A percentile compares a stretch with the other conserved stretches of the same genome.
Conservation (phyloP, 2,329 filamentous ascomycete genomes). For the Hypoxylon sp. region DNA sequence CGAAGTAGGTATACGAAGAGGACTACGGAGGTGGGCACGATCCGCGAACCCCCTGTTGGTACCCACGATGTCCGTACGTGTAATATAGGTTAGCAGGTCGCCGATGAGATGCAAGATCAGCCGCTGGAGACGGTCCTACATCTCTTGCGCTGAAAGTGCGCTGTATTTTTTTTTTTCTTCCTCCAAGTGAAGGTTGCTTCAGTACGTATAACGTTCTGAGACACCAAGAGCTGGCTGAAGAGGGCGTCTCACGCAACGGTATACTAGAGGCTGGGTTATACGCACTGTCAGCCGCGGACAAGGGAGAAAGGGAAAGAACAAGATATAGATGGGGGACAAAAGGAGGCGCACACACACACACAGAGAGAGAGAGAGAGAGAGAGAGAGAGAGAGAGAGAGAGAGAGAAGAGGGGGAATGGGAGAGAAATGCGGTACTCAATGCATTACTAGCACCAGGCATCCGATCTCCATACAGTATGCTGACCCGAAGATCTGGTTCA, state of each 20-base stretch:
- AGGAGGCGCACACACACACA: too few relatives aligned
- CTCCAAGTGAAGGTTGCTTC: neutral
- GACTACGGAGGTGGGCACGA: constrained; percentile 2
- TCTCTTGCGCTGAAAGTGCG: constrained; percentile 2
- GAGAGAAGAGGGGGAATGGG: neutral
- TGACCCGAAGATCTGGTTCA: constrained; percentile 51
- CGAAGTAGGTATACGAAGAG: constrained; percentile 2
- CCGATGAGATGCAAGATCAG: constrained; percentile 41
- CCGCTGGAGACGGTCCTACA: constrained; percentile 35
- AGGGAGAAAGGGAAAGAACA: neutral
- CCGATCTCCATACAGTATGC: constrained; percentile 38
- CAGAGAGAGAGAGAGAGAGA: neutral
- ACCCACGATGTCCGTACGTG: neutral
- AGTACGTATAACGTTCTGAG: constrained; percentile 19
- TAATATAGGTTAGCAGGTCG: constrained; percentile 21
- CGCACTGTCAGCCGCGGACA: neutral
- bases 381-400: neutral
- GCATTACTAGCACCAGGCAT: too few relatives aligned
- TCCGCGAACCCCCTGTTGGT: constrained; percentile 13
- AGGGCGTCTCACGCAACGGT: constrained; percentile 16
- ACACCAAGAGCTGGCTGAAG: constrained; percentile 27
- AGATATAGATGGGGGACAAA: neutral
- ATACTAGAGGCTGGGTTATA: neutral
- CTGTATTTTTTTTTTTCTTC: constrained; percentile 13
- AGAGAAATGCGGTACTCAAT: neutral